Evolutionary conservation across 345 rosid genomes (phyloP), one percentile per base, ranked within the genome.

Genomic region (Eucalyptus cloeziana): DNA sequence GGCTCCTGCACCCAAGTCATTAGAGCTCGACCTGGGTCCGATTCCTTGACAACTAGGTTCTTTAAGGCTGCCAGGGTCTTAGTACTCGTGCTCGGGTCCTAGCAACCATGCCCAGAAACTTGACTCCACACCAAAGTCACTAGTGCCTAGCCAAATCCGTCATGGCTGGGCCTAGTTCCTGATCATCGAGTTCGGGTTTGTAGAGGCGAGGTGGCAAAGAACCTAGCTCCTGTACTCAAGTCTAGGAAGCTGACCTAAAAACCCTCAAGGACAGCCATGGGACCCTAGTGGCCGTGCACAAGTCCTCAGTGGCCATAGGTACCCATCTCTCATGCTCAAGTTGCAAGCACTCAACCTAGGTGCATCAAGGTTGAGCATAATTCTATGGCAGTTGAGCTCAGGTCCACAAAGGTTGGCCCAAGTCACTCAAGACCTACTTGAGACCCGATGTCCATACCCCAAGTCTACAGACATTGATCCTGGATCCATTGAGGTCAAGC

Each of bases 161-260:
- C 33, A 13, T 62, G 71, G 9, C 7, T 27, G 0, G 64, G 37
- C 40, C 40, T 64, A n/a, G 10, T n/a, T 64, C 37, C 3, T n/a
- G 0, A 64, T n/a, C 9, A 8, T 8, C 0, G 37, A 0, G 37
- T 31, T 14, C 0, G 5, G 4, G 40, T 64, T 10, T 40, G 0
- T 0, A 64, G 0, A 64, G 76, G 58, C 2, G 0, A 22, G 58
- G 24, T 52, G 58, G 58, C 10, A 0, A 52, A 52, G 24, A 52
- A 52, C 58, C 58, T 31, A 8, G 76, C 76, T 14, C 40, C 0
- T 17, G 0, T 33, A 16, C 22, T 67, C 22, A 33, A 16, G 7
- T 16, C 10, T 14, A 7, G 0, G 79, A 25, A 12, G 16, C 8
- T 27, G 0, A 60, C 13, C 4, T 13, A 11, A 60, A 2, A 15